Percentiles rank a stretch among this genome's conserved stretches.
phyloP scores from a whole-genome alignment of 208 protist species.

The Leishmania braziliensis region DNA sequence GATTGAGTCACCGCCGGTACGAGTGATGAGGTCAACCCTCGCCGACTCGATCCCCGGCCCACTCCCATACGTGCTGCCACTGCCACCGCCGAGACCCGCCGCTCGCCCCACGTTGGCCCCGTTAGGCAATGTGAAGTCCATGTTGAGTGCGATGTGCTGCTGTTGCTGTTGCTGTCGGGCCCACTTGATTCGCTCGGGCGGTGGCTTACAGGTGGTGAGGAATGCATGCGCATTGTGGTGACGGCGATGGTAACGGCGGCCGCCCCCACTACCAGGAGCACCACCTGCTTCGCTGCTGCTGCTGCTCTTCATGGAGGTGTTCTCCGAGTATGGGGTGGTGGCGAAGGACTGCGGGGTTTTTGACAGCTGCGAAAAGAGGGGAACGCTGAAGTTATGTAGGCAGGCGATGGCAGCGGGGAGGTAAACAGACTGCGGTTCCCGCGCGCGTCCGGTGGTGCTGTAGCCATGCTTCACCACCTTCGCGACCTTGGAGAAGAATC shows the following conservation, averaged over 20 bases:
- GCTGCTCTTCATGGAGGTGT: not conserved
- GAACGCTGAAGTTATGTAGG: conserved; percentile 18
- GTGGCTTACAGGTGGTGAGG: not conserved
- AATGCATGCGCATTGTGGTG: not conserved
- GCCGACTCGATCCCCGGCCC: conserved; percentile 6
- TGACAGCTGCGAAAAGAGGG: conserved; percentile 12
- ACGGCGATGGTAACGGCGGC: not conserved
- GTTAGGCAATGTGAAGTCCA: conserved; percentile 26
- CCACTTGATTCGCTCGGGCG: conserved; percentile 23
- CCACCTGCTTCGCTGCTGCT: not conserved
- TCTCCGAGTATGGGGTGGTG: conserved; percentile 3
- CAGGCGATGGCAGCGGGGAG: conserved; percentile 28
- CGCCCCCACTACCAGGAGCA: not conserved
- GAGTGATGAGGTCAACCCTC: conserved; percentile 7
- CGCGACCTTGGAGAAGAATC: conserved; percentile 65
- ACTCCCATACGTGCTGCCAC: conserved; percentile 12
- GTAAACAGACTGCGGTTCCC: conserved; percentile 28
- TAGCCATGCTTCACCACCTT: conserved; percentile 48
- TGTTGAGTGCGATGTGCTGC: conserved; percentile 21
- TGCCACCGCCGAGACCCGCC: not conserved
- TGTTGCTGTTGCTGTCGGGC: conserved; percentile 27
- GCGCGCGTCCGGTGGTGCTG: conserved; percentile 2
- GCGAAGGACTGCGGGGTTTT: conserved; percentile 4
- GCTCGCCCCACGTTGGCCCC: conserved; percentile 8
- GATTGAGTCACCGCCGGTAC: not conserved